Conservation (phyloP, 2,329 filamentous ascomycete species). For the Arachnomyces sp. region DNA sequence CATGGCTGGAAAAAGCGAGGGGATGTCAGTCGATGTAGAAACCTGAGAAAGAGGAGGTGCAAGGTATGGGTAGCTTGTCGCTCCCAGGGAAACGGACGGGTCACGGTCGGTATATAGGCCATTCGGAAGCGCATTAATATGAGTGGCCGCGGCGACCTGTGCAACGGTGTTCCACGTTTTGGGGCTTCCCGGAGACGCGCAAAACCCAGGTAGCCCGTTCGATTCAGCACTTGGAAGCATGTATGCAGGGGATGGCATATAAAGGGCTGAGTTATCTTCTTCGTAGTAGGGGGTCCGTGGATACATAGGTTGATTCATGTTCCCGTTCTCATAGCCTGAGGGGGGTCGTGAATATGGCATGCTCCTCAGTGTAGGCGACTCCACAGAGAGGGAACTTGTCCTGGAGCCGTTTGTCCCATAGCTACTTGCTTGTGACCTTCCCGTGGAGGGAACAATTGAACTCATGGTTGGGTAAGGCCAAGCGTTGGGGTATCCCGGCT, state of each 20-base stretch:
- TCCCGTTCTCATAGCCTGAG: constrained; percentile 21
- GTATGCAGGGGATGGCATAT: constrained; percentile 28
- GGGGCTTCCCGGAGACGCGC: constrained; percentile 19
- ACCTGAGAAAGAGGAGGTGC: constrained; percentile 19
- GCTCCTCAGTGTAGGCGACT: constrained; percentile 1
- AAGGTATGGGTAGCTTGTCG: constrained; percentile 23
- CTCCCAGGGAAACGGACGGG: constrained; percentile 15
- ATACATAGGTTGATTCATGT: constrained; percentile 15
- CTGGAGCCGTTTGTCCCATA: not conserved
- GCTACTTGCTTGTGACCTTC: not conserved
- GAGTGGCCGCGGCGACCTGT: constrained; percentile 13
- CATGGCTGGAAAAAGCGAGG: constrained; percentile 18
- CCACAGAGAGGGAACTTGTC: not conserved
- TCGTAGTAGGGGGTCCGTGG: constrained; percentile 25
- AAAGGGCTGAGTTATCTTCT: constrained; percentile 24
- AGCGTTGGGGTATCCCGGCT: constrained; percentile 10
- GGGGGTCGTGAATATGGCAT: constrained; percentile 7
- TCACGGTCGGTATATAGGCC: constrained; percentile 22
- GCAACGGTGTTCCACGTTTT: constrained; percentile 23
- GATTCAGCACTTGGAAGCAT: constrained; percentile 27
- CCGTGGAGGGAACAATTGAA: constrained; percentile 12
- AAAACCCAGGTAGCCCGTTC: constrained; percentile 22
- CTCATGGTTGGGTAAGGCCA: constrained; percentile 23
- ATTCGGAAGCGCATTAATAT: constrained; percentile 10
- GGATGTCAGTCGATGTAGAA: constrained; percentile 18